Percentiles rank a stretch among this genome's conserved stretches.
Evolutionary conservation across 225 moss, liverwort and hornwort species (phyloP).

Genomic region (Anthoceros angustus): DNA sequence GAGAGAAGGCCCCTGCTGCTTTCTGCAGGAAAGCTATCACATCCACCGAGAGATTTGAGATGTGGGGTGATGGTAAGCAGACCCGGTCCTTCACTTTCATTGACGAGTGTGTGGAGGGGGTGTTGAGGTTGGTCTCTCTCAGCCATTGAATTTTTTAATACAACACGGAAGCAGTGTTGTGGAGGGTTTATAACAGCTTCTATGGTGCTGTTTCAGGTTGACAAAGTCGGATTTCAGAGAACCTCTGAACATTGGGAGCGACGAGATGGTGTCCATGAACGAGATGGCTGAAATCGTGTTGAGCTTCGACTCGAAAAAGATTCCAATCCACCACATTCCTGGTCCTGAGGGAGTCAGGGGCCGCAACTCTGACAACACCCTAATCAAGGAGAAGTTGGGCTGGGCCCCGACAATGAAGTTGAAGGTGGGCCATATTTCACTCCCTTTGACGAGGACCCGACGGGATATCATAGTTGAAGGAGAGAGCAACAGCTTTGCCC

Average conservation of each 20-base stretch:
- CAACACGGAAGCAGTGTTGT: no score
- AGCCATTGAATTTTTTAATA: neutral
- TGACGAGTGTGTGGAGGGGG: slow-evolving; percentile 89
- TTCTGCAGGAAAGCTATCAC: slow-evolving; percentile 77
- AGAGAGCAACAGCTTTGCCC: no score
- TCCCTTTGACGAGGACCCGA: no score
- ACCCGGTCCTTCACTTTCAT: slow-evolving; percentile 88
- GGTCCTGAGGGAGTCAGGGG: slow-evolving; percentile 75
- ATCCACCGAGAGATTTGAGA: slow-evolving; percentile 52
- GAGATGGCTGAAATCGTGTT: slow-evolving; percentile 77
- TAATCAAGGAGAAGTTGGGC: slow-evolving; percentile 67
- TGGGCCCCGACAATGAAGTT: slow-evolving; percentile 76
- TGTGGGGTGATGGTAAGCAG: slow-evolving; percentile 89
- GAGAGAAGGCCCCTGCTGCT: slow-evolving; percentile 84
- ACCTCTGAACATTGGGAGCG: slow-evolving; percentile 67
- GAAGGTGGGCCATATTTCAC: slow-evolving; percentile 14
- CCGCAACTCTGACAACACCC: slow-evolving; percentile 66
- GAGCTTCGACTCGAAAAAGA: slow-evolving; percentile 37
- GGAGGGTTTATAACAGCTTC: neutral
- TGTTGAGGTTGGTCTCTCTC: slow-evolving; percentile 26
- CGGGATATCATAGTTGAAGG: no score
- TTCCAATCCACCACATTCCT: slow-evolving; percentile 54
- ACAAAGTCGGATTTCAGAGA: slow-evolving; percentile 77
- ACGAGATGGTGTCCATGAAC: slow-evolving; percentile 86
- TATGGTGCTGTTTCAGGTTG: slow-evolving; percentile 28